A percentile compares a stretch with the other conserved stretches of the same genome.
phyloP scores from a whole-genome alignment of 140 eudicot species.

The Erigeron philadelphicus region DNA sequence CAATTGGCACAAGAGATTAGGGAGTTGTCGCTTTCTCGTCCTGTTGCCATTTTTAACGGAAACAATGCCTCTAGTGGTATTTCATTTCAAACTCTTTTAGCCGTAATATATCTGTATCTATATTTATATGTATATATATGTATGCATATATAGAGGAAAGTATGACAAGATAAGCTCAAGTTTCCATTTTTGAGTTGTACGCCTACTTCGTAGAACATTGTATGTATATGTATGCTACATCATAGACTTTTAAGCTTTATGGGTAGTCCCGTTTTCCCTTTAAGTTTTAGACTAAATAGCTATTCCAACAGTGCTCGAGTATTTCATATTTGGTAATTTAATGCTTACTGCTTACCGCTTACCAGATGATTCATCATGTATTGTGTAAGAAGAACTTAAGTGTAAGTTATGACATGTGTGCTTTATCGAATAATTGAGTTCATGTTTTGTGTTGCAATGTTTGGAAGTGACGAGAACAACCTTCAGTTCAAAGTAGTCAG shows the following conservation, averaged over 20 bases:
- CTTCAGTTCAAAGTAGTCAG: not conserved
- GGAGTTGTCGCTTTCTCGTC: slow-evolving; percentile 65
- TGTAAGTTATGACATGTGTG: not conserved
- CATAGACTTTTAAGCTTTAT: not conserved
- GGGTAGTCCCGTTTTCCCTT: not conserved
- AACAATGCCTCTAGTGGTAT: slow-evolving; percentile 56
- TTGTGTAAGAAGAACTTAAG: not conserved
- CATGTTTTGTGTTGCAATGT: not conserved
- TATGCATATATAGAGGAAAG: not conserved
- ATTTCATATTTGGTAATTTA: not conserved
- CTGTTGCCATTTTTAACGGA: slow-evolving; percentile 64
- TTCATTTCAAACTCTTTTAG: slow-evolving; percentile 13
- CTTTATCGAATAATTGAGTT: not conserved
- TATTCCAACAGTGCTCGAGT: not conserved
- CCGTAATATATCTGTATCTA: no score
- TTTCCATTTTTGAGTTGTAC: not conserved
- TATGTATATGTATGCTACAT: not conserved
- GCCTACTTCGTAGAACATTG: not conserved
- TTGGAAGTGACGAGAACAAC: not conserved
- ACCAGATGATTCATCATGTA: no score
- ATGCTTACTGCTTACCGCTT: no score
- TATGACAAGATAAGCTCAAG: not conserved
- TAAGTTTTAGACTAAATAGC: not conserved
- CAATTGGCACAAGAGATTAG: slow-evolving; percentile 80
- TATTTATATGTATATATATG: not conserved